These are phyloP conservation scores for Phaffia tasmanica DNA, from an alignment of 768 basidiomycete species.

Conservation along the genomic window DNA sequence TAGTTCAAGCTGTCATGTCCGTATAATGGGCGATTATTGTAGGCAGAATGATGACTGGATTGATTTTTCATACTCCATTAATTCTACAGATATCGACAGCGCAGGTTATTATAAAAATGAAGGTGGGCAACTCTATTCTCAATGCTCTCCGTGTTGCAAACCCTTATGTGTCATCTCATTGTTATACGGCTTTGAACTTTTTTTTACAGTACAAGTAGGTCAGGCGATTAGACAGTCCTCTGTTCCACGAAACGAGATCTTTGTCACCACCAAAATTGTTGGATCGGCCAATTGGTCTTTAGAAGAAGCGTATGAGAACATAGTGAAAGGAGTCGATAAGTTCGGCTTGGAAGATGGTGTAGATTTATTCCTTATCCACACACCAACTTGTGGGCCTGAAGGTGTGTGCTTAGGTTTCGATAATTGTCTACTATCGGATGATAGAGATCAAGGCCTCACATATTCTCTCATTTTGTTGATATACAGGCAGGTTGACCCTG, in stretches of 20 bases:
- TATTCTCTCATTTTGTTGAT: too few relatives aligned
- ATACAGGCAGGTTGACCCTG: too few relatives aligned
- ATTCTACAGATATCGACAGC: conserved; percentile 1
- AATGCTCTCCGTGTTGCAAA: too few relatives aligned
- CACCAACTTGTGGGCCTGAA: neutral
- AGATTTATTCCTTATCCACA: conserved; percentile 2
- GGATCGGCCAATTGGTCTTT: neutral
- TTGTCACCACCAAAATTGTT: conserved; percentile 6
- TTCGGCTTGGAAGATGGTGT: conserved; percentile 2
- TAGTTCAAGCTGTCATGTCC: neutral
- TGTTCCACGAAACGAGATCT: neutral
- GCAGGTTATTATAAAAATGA: conserved; percentile 6
- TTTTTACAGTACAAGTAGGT: neutral
- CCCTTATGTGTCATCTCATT: too few relatives aligned
- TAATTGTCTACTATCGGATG: too few relatives aligned
- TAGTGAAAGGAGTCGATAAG: conserved; percentile 1
- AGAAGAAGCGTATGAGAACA: neutral
- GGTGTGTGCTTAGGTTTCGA: neutral
- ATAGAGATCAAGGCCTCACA: too few relatives aligned
- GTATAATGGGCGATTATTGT: neutral
- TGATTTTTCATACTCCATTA: neutral
- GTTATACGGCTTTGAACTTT: too few relatives aligned
- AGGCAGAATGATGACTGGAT: neutral
- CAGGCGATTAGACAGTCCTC: neutral
- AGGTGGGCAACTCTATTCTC: too few relatives aligned